Conservation (phyloP, 345 rosid species). For the Toxicodendron radicans region DNA sequence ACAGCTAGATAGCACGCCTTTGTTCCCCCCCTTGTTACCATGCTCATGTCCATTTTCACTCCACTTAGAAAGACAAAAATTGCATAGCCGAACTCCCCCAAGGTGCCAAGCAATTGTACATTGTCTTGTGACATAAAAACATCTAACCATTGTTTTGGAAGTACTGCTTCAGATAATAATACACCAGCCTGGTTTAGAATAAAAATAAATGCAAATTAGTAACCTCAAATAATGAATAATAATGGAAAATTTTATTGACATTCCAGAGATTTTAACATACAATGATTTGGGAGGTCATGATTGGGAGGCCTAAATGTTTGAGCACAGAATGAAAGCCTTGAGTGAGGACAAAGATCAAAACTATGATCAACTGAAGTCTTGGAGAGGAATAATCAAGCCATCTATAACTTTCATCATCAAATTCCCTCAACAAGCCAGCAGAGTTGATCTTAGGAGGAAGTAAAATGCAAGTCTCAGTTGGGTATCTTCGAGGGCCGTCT, state of each 20-base stretch:
- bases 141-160: neutral
- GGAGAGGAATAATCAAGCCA: conserved; percentile 19
- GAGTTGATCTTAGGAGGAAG: neutral
- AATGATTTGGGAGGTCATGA: conserved; percentile 25
- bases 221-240: too few relatives aligned
- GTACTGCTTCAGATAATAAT: neutral
- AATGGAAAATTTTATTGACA: neutral
- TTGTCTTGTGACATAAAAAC: neutral
- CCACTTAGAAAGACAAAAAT: conserved; percentile 27
- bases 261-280: conserved; percentile 6
- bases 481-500: neutral
- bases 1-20: conserved; percentile 18
- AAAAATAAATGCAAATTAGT: too few relatives aligned
- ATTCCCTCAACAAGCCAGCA: neutral
- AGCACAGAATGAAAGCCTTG: conserved; percentile 20
- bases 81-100: conserved; percentile 16
- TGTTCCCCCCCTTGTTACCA: conserved; percentile 13
- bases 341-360: conserved; percentile 13
- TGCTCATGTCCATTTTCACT: conserved; percentile 26
- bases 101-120: conserved; percentile 8
- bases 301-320: conserved; percentile 21
- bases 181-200: neutral
- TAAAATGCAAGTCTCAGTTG: neutral
- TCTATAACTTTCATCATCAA: neutral
- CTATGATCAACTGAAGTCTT: conserved; percentile 17